Evolutionary conservation across 257 asterid species (phyloP).

Genomic region (Solanum lignicaule): DNA sequence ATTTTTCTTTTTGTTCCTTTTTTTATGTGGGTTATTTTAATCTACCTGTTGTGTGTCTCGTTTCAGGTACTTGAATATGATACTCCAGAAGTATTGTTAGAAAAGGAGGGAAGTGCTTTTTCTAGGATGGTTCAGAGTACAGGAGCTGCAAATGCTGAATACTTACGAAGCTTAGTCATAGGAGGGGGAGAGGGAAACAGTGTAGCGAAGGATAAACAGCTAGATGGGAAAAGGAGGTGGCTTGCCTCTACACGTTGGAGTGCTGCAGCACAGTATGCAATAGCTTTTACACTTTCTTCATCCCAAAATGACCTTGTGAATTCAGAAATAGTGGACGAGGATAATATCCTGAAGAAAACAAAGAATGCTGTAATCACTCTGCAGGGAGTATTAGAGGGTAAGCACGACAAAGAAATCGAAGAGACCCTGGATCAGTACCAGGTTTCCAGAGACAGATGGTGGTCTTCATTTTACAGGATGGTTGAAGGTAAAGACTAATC

Average conservation of each 20-base stretch:
- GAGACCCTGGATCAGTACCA: slow-evolving; percentile 63
- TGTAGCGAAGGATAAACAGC: slow-evolving; percentile 23
- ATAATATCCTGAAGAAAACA: slow-evolving; percentile 60
- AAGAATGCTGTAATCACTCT: slow-evolving; percentile 85
- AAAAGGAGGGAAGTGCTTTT: slow-evolving; percentile 64
- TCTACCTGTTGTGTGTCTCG: background rate
- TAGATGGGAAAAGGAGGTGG: slow-evolving; percentile 79
- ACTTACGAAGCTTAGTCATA: slow-evolving; percentile 66
- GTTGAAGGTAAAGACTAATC: slow-evolving; percentile 55
- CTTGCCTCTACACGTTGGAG: slow-evolving; percentile 93
- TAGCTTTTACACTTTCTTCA: slow-evolving; percentile 74
- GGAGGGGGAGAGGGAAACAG: slow-evolving; percentile 24
- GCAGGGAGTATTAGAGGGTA: slow-evolving; percentile 85
- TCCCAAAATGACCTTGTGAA: slow-evolving; percentile 76
- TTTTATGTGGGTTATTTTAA: background rate
- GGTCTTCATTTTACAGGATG: slow-evolving; percentile 80
- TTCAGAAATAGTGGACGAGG: slow-evolving; percentile 46
- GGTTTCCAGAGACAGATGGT: slow-evolving; percentile 78
- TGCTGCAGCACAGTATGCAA: slow-evolving; percentile 87
- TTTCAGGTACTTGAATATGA: slow-evolving; percentile 74
- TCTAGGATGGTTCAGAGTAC: slow-evolving; percentile 97
- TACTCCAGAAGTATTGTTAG: slow-evolving; percentile 61
- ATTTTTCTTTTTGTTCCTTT: background rate
- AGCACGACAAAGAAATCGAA: slow-evolving; percentile 61
- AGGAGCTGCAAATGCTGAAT: slow-evolving; percentile 86